Evolutionary conservation across 106 monocot species (phyloP).

Genomic region (Dendrobium nobile): DNA sequence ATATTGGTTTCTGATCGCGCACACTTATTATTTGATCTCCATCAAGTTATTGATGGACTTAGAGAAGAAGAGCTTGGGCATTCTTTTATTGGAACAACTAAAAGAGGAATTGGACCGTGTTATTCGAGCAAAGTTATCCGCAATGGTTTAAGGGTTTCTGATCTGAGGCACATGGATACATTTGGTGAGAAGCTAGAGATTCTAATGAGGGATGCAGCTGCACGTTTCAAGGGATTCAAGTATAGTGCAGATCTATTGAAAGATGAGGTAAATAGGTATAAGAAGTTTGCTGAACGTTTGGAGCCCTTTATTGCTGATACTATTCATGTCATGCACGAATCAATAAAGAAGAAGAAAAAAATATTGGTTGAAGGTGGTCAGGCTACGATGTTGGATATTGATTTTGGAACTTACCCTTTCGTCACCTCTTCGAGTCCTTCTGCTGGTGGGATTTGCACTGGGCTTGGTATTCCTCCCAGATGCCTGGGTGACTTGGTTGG

Average conservation of each 20-base stretch:
- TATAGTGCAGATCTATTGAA: constrained; percentile 45
- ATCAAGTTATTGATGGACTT: constrained; percentile 77
- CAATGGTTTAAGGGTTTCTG: constrained; percentile 79
- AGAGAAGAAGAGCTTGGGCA: constrained; percentile 84
- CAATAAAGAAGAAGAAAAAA: constrained; percentile 63
- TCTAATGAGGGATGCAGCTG: constrained; percentile 71
- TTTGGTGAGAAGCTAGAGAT: constrained; percentile 67
- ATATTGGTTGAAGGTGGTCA: constrained; percentile 97
- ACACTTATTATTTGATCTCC: constrained; percentile 88
- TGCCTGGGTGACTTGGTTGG: constrained; percentile 80
- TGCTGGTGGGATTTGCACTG: constrained; percentile 93
- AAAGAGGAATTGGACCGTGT: constrained; percentile 90
- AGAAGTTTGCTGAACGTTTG: constrained; percentile 60
- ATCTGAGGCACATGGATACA: constrained; percentile 82
- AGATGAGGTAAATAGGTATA: constrained; percentile 76
- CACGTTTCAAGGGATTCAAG: constrained; percentile 64
- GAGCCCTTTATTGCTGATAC: constrained; percentile 84
- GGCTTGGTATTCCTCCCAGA: constrained; percentile 87
- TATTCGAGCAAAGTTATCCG: constrained; percentile 86
- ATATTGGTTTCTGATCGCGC: constrained; percentile 93
- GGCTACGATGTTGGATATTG: constrained; percentile 95
- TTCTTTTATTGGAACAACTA: constrained; percentile 92
- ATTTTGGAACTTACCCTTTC: constrained; percentile 97
- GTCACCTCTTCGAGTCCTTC: constrained; percentile 97
- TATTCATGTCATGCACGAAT: constrained; percentile 67